phyloP scores from a whole-genome alignment of 2,329 filamentous ascomycete genomes.

The Colletotrichum eremochloae region DNA sequence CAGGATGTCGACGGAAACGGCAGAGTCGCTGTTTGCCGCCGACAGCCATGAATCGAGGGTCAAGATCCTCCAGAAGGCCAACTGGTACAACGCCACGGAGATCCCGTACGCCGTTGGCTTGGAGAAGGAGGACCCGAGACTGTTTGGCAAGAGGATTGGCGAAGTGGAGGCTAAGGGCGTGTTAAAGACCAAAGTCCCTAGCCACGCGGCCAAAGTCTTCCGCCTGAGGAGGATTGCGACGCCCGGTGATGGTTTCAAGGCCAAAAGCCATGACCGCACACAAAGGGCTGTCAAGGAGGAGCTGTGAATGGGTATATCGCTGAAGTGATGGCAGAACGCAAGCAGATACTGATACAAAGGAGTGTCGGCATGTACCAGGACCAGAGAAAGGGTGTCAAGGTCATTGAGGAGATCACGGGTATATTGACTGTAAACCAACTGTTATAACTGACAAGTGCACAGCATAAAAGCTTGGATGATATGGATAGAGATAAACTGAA shows the following conservation, averaged over 20 bases:
- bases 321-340: neutral
- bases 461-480: neutral
- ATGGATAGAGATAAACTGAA: too few relatives aligned
- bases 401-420: too few relatives aligned
- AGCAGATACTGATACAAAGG: neutral
- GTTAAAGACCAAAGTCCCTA: constrained; percentile 37
- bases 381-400: neutral
- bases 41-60: constrained; percentile 16
- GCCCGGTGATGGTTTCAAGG: constrained; percentile 43
- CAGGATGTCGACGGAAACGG: constrained; percentile 41
- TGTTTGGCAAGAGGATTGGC: constrained; percentile 44
- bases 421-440: too few relatives aligned
- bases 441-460: neutral
- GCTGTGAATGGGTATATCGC: constrained; percentile 15
- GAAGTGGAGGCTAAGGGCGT: constrained; percentile 40
- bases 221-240: constrained; percentile 42
- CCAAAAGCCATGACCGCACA: constrained; percentile 42
- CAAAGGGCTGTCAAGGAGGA: constrained; percentile 43
- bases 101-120: constrained; percentile 42
- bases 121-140: constrained; percentile 41
- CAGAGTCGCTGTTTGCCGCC: constrained; percentile 38
- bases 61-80: constrained; percentile 28
- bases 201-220: constrained; percentile 43
- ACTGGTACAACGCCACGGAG: constrained; percentile 45
- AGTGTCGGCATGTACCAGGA: neutral